Conservation (phyloP, 306 rosid species). For the Neltuma alba region DNA sequence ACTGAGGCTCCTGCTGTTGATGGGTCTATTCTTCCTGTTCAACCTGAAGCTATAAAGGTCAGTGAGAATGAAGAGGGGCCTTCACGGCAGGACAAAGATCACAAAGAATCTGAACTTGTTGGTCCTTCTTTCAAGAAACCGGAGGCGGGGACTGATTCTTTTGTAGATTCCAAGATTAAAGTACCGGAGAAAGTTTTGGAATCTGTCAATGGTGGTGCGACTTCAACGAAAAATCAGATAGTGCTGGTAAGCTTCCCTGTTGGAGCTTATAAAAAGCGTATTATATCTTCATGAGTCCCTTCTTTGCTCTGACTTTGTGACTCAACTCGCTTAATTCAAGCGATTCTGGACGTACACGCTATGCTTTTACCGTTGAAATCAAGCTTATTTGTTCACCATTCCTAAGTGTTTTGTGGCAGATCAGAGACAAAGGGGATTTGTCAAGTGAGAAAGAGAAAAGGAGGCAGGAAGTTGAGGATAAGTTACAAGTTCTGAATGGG, state of each 20-base stretch:
- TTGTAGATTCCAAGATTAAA: conserved; percentile 28
- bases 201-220: conserved; percentile 37
- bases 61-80: conserved; percentile 54
- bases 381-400: background rate
- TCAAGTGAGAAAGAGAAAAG: conserved; percentile 56
- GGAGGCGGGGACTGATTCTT: conserved; percentile 39
- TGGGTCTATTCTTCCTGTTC: conserved; percentile 15
- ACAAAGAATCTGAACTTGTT: conserved; percentile 29
- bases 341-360: background rate
- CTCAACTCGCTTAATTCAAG: background rate
- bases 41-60: conserved; percentile 30
- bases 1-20: conserved; percentile 26
- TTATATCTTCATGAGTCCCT: background rate
- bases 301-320: background rate
- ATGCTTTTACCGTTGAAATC: background rate
- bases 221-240: conserved; percentile 32
- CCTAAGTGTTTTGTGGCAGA: conserved; percentile 41
- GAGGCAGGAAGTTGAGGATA: conserved; percentile 79
- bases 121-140: conserved; percentile 40
- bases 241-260: conserved; percentile 45
- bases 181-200: conserved; percentile 40
- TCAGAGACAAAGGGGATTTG: conserved; percentile 45
- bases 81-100: conserved; percentile 39
- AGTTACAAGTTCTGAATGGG: conserved; percentile 70
- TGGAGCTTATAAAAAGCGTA: conserved; percentile 39